Conservation (phyloP, 129 eudicot genomes). For the Ambrosia trifida region DNA sequence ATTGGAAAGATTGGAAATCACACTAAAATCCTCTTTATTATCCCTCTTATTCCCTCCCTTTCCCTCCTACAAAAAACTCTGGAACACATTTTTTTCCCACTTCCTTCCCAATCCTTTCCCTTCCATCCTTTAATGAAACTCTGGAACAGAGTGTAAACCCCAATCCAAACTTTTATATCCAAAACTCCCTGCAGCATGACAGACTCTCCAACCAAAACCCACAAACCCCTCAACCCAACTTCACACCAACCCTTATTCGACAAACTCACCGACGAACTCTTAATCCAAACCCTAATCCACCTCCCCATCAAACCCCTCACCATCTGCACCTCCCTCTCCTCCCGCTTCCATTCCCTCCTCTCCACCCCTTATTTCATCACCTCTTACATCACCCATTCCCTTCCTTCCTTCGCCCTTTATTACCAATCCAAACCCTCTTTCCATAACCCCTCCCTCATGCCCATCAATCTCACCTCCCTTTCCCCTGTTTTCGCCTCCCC, state of each 20-base stretch:
- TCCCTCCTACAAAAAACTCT: no score
- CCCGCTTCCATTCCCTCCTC: slow-evolving; percentile 16
- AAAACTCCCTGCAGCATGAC: no score
- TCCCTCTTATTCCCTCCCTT: no score
- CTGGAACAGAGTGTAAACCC: no score
- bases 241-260: slow-evolving; percentile 18
- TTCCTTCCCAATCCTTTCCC: no score
- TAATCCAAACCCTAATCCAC: slow-evolving; percentile 31
- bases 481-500: slow-evolving; percentile 22
- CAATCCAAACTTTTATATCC: no score
- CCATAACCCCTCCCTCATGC: slow-evolving; percentile 27
- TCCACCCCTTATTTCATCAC: slow-evolving; percentile 25
- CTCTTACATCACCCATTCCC: slow-evolving; percentile 13
- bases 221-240: not conserved
- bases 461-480: slow-evolving; percentile 17
- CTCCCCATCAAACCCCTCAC: slow-evolving; percentile 21
- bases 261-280: slow-evolving; percentile 34
- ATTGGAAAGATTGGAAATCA: no score
- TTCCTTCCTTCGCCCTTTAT: slow-evolving; percentile 21
- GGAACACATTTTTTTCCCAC: no score
- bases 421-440: slow-evolving; percentile 30
- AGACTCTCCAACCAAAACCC: not conserved
- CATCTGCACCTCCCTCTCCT: slow-evolving; percentile 28
- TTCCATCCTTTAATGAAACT: no score
- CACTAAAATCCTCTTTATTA: no score